Base-by-base conservation (phyloP, 2,329 filamentous ascomycete genomes). In the Cladosporium sp. region DNA sequence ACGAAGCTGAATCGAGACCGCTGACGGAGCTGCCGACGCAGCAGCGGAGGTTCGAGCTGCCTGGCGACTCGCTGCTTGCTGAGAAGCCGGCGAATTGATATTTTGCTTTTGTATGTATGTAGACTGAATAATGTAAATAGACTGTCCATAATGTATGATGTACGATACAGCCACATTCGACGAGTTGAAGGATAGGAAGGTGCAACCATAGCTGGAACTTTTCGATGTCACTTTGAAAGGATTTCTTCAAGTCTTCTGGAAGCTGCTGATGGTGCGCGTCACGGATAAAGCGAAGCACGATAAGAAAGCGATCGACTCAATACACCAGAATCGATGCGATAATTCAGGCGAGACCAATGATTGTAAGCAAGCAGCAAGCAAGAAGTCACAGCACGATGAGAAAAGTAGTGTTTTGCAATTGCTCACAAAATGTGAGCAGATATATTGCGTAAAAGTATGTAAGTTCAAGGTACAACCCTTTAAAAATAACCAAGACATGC, bases 401-500 rank as follows among this genome's bases (percentile, higher is more conserved):
- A 18, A 18, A 52, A 26, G 32, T 28, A 24, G 14, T 59, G 57
- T 59, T 59, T 59, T 59, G 57, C 57, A 59, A 59, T 32, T 47
- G 24, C 36, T 28, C 34, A 26, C 32, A 41, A 44, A 28, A 10
- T 14, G 57, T 26, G 38, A 7, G 15, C 57, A 59, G 57, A 47
- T 59, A 32, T 21, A 36, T 59, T 59, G 57, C 57, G 38, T 59
- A 54, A 64, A 64, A 57, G n/a, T 64, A 64, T 34, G n/a, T 54
- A 38, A 55, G n/a, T 38, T 38, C 4, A 57, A 64, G 38, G 61
- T 14, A 57, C 61, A 64, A 64, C 61, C 61, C 61, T 64, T 47
- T 64, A 24, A 47, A 44, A 47, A 30, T 12, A 54, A 64, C 55
- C 51, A 26, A 21, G 61, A 64, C 61, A 49, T 64, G 61, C 61